These are phyloP conservation scores for Carex sylvatica DNA, from an alignment of 202 grass and related monocot genomes.

Conservation along the genomic window DNA sequence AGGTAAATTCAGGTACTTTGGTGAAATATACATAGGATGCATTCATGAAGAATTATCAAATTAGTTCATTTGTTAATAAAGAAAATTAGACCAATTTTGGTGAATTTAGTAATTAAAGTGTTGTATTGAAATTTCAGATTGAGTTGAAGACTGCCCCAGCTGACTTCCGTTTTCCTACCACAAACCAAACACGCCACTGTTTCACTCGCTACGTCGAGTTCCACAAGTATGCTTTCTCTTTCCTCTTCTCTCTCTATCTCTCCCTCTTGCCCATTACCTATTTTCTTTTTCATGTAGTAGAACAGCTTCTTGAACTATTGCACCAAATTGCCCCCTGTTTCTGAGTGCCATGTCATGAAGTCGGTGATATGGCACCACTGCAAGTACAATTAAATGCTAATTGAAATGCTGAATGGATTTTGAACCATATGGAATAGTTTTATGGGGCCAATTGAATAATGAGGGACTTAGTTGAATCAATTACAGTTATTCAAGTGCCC, in stretches of 20 bases:
- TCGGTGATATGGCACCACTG: not conserved
- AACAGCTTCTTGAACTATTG: not conserved
- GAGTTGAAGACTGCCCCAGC: constrained; percentile 83
- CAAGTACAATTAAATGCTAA: not conserved
- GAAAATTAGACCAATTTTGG: not conserved
- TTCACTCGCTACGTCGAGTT: constrained; percentile 82
- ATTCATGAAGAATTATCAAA: not conserved
- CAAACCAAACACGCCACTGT: constrained; percentile 80
- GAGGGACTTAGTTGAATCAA: not conserved
- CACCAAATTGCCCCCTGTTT: not conserved
- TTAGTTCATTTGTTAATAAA: not conserved
- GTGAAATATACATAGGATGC: not conserved
- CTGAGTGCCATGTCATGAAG: not conserved
- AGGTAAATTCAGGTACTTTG: not conserved
- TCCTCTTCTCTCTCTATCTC: not conserved
- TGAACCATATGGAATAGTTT: not conserved
- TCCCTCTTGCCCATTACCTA: not conserved
- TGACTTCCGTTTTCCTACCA: constrained; percentile 86
- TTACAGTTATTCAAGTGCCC: not conserved
- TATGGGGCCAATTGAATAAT: not conserved
- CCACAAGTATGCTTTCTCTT: constrained; percentile 50
- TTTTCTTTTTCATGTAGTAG: not conserved
- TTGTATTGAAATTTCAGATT: constrained; percentile 47
- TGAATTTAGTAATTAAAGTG: not conserved
- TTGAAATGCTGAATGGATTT: not conserved